phyloP scores from a whole-genome alignment of 495 filamentous ascomycete species.

The Penicillium parvum region DNA sequence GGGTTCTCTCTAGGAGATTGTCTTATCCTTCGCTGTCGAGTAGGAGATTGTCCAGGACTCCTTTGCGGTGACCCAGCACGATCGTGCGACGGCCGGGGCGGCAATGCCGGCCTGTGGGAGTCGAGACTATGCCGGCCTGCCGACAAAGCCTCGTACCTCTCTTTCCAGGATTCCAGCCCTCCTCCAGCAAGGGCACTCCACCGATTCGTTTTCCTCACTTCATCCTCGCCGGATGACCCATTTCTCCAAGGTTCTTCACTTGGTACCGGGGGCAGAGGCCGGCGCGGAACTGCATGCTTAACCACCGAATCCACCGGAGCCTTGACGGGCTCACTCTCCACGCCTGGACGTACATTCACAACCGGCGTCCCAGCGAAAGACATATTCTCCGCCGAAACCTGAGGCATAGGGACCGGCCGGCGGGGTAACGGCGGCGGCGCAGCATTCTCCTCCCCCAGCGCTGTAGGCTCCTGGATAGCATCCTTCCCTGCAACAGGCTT shows the following conservation, averaged over 20 bases:
- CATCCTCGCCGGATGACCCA: conserved; percentile 3
- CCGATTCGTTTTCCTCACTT: conserved; percentile 21
- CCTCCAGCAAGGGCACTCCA: conserved; percentile 33
- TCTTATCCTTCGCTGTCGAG: conserved; percentile 5
- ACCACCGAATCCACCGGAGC: neutral
- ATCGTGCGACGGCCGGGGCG: conserved; percentile 29
- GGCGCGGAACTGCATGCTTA: conserved; percentile 9
- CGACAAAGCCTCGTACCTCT: conserved; percentile 19
- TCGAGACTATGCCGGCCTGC: conserved; percentile 34
- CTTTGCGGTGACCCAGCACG: conserved; percentile 19
- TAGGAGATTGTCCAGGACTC: conserved; percentile 30
- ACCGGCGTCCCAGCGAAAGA: conserved; percentile 18
- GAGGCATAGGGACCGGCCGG: conserved; percentile 16
- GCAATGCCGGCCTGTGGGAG: conserved; percentile 28
- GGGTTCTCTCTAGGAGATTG: conserved; percentile 8
- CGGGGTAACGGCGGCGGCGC: conserved; percentile 11
- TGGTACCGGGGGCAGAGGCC: conserved; percentile 30
- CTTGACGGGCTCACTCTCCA: neutral
- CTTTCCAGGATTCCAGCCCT: conserved; percentile 21
- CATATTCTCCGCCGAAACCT: conserved; percentile 21
- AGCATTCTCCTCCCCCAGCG: conserved; percentile 3
- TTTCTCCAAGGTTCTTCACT: conserved; percentile 20
- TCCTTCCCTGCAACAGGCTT: conserved; percentile 34
- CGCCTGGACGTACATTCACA: conserved; percentile 4
- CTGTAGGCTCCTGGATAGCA: neutral